Percentiles rank a stretch among this genome's conserved stretches.
These are phyloP conservation scores for Sclerotinia trifoliorum DNA, from an alignment of 2,329 filamentous ascomycete genomes.

Conservation along the genomic window DNA sequence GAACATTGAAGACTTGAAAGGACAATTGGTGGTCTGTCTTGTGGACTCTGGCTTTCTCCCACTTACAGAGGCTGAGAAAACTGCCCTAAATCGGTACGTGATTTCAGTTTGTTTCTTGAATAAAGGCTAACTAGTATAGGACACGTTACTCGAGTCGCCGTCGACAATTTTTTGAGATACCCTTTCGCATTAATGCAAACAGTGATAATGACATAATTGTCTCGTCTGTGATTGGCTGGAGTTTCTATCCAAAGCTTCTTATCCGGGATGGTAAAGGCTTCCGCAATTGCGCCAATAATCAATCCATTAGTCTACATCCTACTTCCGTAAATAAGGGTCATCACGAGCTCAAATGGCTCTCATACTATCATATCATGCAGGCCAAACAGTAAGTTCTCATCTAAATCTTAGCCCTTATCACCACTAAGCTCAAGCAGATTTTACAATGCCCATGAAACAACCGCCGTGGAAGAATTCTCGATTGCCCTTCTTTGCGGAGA, in stretches of 20 bases:
- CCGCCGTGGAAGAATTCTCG: conserved; percentile 75
- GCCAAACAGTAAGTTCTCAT: conserved; percentile 63
- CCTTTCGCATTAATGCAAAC: conserved; percentile 69
- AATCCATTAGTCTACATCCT: conserved; percentile 81
- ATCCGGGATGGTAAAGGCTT: conserved; percentile 81
- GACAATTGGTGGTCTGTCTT: conserved; percentile 80
- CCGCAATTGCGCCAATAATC: conserved; percentile 90
- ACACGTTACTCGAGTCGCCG: conserved; percentile 65
- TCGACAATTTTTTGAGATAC: conserved; percentile 75
- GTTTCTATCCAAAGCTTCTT: conserved; percentile 92
- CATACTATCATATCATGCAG: conserved; percentile 98
- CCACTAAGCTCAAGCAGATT: conserved; percentile 49
- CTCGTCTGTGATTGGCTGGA: conserved; percentile 83
- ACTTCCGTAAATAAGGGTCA: conserved; percentile 81
- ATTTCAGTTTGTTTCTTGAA: conserved; percentile 39
- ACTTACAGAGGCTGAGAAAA: conserved; percentile 70
- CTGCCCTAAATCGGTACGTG: conserved; percentile 57
- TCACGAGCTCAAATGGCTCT: conserved; percentile 73
- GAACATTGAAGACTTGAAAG: conserved; percentile 95
- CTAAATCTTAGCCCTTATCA: background rate
- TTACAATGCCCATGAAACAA: conserved; percentile 89
- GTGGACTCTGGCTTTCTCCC: conserved; percentile 81
- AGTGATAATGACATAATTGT: conserved; percentile 78
- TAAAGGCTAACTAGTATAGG: conserved; percentile 35
- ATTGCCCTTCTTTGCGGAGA: conserved; percentile 85